Percentiles rank a stretch among this genome's conserved stretches.
phyloP scores from a whole-genome alignment of 192 early-diverging fungal species.

The Borealophlyctis nickersoniae region DNA sequence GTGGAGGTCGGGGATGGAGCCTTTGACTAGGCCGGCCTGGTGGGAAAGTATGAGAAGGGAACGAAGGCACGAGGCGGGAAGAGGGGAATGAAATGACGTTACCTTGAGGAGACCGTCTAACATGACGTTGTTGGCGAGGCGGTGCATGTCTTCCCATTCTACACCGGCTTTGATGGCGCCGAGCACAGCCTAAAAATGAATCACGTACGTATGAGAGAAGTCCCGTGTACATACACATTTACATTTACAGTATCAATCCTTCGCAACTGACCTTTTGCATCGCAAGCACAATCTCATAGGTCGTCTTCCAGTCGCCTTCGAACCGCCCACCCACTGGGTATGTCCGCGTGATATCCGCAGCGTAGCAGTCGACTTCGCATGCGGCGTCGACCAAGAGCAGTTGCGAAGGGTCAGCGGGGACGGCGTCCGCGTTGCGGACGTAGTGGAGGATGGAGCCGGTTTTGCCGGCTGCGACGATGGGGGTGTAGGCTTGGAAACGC shows the following conservation, averaged over 20 bases:
- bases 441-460: slow-evolving; percentile 84
- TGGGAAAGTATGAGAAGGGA: background rate
- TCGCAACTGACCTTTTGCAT: slow-evolving; percentile 62
- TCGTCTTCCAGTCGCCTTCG: slow-evolving; percentile 61
- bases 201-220: background rate
- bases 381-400: slow-evolving; percentile 59
- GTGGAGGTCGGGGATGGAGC: slow-evolving; percentile 57
- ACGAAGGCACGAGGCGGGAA: background rate
- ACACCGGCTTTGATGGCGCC: slow-evolving; percentile 62
- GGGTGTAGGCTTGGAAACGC: slow-evolving; percentile 77
- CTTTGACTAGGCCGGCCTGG: slow-evolving; percentile 68
- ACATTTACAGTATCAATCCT: too few relatives aligned
- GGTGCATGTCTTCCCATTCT: slow-evolving; percentile 84
- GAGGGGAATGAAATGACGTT: slow-evolving; percentile 8
- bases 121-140: slow-evolving; percentile 60
- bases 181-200: slow-evolving; percentile 53
- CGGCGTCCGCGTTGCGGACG: slow-evolving; percentile 61
- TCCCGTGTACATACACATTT: background rate
- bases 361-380: slow-evolving; percentile 75
- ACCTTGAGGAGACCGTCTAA: slow-evolving; percentile 65
- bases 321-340: slow-evolving; percentile 80
- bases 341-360: slow-evolving; percentile 85
- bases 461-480: slow-evolving; percentile 76
- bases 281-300: slow-evolving; percentile 78
- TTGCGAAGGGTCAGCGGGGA: slow-evolving; percentile 42